Conservation (phyloP, 225 moss, liverwort and hornwort species). For the Antitrichia curtipendula region DNA sequence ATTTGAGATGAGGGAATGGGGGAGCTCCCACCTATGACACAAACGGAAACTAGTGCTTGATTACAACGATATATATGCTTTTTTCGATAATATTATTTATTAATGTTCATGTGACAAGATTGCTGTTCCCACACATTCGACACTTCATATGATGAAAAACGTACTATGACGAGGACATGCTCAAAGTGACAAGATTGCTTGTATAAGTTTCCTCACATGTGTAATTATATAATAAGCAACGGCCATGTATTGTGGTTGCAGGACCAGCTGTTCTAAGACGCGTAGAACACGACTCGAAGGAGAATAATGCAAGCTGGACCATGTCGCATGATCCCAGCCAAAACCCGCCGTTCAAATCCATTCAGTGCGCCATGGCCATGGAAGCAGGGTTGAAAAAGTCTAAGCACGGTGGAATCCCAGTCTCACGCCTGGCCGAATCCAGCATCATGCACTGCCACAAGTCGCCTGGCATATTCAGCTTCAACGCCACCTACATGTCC, state of each 20-base stretch:
- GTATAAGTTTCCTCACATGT: neutral
- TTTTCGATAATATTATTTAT: no score
- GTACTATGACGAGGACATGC: neutral
- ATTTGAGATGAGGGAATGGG: neutral
- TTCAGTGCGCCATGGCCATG: constrained; percentile 27
- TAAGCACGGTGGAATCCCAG: constrained; percentile 18
- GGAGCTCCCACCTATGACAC: neutral
- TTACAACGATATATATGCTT: neutral
- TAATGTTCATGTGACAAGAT: neutral
- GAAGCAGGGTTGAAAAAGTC: constrained; percentile 19
- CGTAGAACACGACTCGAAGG: constrained; percentile 1
- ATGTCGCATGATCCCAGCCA: neutral
- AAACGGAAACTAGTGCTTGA: no score
- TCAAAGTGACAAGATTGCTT: neutral
- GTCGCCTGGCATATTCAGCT: constrained; percentile 60
- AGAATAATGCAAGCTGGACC: constrained; percentile 16
- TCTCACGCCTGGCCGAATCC: neutral
- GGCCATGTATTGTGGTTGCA: neutral
- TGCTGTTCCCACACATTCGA: neutral
- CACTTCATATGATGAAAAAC: neutral
- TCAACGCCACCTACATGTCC: constrained; percentile 70
- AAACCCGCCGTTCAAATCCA: constrained; percentile 38
- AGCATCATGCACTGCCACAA: constrained; percentile 39
- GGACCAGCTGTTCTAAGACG: neutral
- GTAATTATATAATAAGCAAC: neutral